Evolutionary conservation across 768 basidiomycete genomes (phyloP), one percentile per base, ranked within the genome.

Genomic region (Lyophyllum semitale): DNA sequence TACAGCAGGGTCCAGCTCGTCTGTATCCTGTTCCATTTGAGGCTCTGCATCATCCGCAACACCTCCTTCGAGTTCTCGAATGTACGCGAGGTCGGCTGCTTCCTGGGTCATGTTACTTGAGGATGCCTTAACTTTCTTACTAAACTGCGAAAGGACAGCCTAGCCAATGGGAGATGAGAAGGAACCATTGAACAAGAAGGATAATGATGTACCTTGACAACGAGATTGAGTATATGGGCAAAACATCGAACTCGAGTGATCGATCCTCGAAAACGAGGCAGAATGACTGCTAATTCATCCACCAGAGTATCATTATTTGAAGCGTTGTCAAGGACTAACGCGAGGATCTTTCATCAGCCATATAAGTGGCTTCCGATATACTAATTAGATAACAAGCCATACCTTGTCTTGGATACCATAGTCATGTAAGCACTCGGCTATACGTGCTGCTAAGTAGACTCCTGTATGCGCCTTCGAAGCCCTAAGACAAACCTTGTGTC

Each of bases 71-170:
- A n/a, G n/a, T n/a, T n/a, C n/a, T n/a, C n/a, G n/a, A n/a, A n/a
- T n/a, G n/a, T n/a, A n/a, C n/a, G n/a, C n/a, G n/a, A 30, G 20
- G 7, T 20, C 11, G 1, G 33, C 54, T 17, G n/a, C 35, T 12
- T 57, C 55, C n/a, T n/a, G n/a, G 12, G 18, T 53, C 12, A 5
- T 35, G n/a, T 30, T 7, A 46, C 42, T 32, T 12, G 42, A 52
- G 22, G n/a, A n/a, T n/a, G 4, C 27, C 25, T 23, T 45, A 7
- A 22, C 43, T 20, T 59, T 46, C 40, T n/a, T 53, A 46, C n/a
- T n/a, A n/a, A 65, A 65, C 32, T 42, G 55, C 1, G 59, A 62
- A n/a, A 68, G 45, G 18, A 67, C 60, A 15, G 65, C 66, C 67
- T 68, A 40, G n/a, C n/a, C n/a, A 7, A 40, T 40, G n/a, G 38